Evolutionary conservation across 2,329 filamentous ascomycete species (phyloP).

Genomic region (Penicillium sclerotigenum): DNA sequence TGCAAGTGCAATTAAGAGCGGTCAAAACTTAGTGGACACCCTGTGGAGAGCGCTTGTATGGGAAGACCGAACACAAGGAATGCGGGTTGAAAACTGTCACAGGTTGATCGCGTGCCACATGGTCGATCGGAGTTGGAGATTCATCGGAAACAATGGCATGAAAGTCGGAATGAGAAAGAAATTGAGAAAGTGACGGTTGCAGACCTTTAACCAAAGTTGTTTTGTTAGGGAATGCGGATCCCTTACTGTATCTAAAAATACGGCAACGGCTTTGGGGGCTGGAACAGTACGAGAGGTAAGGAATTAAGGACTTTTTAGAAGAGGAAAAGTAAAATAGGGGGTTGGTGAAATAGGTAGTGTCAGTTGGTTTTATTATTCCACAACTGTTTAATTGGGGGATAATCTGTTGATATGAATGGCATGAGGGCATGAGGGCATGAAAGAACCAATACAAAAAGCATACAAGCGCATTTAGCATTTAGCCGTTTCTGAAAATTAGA

Average conservation of each 20-base stretch:
- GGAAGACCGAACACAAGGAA: slow-evolving; percentile 7
- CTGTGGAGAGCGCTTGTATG: slow-evolving; percentile 22
- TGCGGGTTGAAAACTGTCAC: slow-evolving; percentile 21
- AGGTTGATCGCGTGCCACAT: slow-evolving; percentile 25
- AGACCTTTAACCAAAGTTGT: slow-evolving; percentile 11
- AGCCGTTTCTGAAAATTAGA: not conserved
- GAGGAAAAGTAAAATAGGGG: not conserved
- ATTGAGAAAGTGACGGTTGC: slow-evolving; percentile 16
- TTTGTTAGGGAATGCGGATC: slow-evolving; percentile 24
- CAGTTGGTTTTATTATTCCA: not conserved
- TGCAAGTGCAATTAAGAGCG: slow-evolving; percentile 21
- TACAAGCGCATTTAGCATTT: too few species aligned
- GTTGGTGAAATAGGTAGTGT: not conserved
- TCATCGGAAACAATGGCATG: slow-evolving; percentile 16
- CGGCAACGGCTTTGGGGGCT: slow-evolving; percentile 16
- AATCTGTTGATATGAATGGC: not conserved
- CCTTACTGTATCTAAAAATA: slow-evolving; percentile 28
- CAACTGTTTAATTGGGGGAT: not conserved
- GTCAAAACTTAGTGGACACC: slow-evolving; percentile 26
- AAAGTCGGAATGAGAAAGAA: slow-evolving; percentile 19
- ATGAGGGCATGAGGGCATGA: not conserved
- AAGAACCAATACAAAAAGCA: not conserved
- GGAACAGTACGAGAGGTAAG: slow-evolving; percentile 13
- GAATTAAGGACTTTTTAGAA: not conserved
- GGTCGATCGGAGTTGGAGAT: slow-evolving; percentile 18